Percentiles rank a stretch among this genome's conserved stretches.
phyloP scores from a whole-genome alignment of 306 rosid genomes.

The Datisca glomerata region DNA sequence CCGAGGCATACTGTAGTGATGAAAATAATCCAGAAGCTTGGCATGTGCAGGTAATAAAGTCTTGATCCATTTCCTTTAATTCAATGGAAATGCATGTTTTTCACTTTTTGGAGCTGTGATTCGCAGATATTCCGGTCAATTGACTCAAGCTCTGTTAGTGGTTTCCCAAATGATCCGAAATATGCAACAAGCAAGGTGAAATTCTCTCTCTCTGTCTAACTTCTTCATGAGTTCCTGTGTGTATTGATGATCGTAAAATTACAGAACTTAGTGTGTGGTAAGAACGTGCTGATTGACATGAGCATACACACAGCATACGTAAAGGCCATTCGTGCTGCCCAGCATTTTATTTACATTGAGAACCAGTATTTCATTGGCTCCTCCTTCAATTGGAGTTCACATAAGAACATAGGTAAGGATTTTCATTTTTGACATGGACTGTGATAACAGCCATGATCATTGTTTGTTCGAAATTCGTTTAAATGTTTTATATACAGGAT shows the following conservation, averaged over 20 bases:
- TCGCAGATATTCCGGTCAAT: slow-evolving; percentile 90
- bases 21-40: slow-evolving; percentile 75
- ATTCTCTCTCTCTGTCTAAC: slow-evolving; percentile 8
- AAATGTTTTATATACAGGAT: too few species aligned
- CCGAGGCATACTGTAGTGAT: slow-evolving; percentile 21
- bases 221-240: too few species aligned
- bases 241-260: slow-evolving; percentile 13
- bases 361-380: slow-evolving; percentile 96
- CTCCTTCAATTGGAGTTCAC: slow-evolving; percentile 66
- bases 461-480: too few species aligned
- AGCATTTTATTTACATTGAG: slow-evolving; percentile 86
- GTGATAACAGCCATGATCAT: too few species aligned
- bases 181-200: slow-evolving; percentile 59
- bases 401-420: slow-evolving; percentile 61
- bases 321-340: slow-evolving; percentile 94
- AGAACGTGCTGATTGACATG: slow-evolving; percentile 96
- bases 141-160: slow-evolving; percentile 82
- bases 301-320: slow-evolving; percentile 95
- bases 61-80: background rate
- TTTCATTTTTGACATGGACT: slow-evolving; percentile 3
- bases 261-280: slow-evolving; percentile 89
- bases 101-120: slow-evolving; percentile 12
- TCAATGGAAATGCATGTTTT: too few species aligned
- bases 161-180: slow-evolving; percentile 79
- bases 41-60: slow-evolving; percentile 77